Percentiles rank a stretch among this genome's conserved stretches.
phyloP scores from a whole-genome alignment of 495 filamentous ascomycete species.

The Penicillium herquei region DNA sequence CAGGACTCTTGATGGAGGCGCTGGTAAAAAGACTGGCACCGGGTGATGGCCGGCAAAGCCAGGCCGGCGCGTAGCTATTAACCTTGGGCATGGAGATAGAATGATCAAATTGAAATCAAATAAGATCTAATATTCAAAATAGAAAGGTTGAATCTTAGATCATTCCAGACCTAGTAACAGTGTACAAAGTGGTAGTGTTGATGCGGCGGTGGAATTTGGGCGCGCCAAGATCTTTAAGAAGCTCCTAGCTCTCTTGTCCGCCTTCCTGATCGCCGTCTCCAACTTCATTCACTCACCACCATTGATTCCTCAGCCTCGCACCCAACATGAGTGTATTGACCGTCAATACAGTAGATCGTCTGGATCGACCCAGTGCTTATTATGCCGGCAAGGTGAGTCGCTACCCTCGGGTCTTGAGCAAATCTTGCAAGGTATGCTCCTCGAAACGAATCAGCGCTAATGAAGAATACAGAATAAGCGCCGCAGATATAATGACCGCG shows the following conservation, averaged over 20 bases:
- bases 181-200: slow-evolving; percentile 17
- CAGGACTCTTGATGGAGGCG: slow-evolving; percentile 33
- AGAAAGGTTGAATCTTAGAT: background rate
- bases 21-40: slow-evolving; percentile 69
- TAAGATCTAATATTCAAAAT: background rate
- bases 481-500: slow-evolving; percentile 58
- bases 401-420: no score
- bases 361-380: slow-evolving; percentile 89
- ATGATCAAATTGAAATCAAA: background rate
- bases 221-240: slow-evolving; percentile 25
- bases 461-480: slow-evolving; percentile 59
- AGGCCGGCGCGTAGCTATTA: slow-evolving; percentile 75
- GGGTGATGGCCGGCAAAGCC: slow-evolving; percentile 73
- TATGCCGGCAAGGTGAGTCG: slow-evolving; percentile 68
- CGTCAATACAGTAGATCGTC: slow-evolving; percentile 72
- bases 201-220: slow-evolving; percentile 21
- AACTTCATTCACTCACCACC: slow-evolving; percentile 1
- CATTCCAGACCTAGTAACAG: slow-evolving; percentile 5
- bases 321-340: slow-evolving; percentile 21
- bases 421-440: background rate
- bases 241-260: slow-evolving; percentile 30
- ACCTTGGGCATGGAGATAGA: slow-evolving; percentile 67
- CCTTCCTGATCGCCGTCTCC: slow-evolving; percentile 2
- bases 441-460: slow-evolving; percentile 8
- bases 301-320: background rate